Evolutionary conservation across 129 eudicot species (phyloP).

Genomic region (Centella asiatica): DNA sequence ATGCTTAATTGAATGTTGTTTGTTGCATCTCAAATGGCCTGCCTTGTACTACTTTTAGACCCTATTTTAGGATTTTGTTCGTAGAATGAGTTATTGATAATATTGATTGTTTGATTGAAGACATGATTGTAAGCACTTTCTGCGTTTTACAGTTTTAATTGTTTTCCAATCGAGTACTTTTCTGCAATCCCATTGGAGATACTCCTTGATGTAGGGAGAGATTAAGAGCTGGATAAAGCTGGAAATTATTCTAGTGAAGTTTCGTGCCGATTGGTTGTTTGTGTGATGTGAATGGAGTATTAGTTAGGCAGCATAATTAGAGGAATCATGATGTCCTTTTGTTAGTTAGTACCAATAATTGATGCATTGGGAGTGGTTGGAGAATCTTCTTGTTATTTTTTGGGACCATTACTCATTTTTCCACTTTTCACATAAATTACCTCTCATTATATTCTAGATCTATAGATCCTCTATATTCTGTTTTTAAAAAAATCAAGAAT

Average conservation of each 20-base stretch:
- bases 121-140: neutral
- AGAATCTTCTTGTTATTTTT: slow-evolving; percentile 34
- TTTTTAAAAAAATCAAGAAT: no score
- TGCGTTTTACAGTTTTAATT: neutral
- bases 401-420: slow-evolving; percentile 4
- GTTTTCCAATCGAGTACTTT: no score
- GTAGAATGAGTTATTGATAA: neutral
- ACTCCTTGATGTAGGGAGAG: neutral
- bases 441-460: no score
- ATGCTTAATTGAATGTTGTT: neutral
- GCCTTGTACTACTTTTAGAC: neutral
- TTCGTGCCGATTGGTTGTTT: slow-evolving; percentile 1
- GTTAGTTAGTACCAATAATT: slow-evolving; percentile 20
- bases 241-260: neutral
- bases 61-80: no score
- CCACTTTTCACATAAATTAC: slow-evolving; percentile 5
- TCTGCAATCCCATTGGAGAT: neutral
- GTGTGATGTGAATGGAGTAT: slow-evolving; percentile 27
- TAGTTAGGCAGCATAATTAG: slow-evolving; percentile 11
- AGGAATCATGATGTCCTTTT: slow-evolving; percentile 24
- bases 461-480: no score
- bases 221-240: neutral
- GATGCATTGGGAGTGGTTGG: slow-evolving; percentile 29
- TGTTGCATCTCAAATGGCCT: neutral
- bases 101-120: neutral